Evolutionary conservation across 1,284 basidiomycete species (phyloP).

Genomic region (Moesziomyces globuligerus): DNA sequence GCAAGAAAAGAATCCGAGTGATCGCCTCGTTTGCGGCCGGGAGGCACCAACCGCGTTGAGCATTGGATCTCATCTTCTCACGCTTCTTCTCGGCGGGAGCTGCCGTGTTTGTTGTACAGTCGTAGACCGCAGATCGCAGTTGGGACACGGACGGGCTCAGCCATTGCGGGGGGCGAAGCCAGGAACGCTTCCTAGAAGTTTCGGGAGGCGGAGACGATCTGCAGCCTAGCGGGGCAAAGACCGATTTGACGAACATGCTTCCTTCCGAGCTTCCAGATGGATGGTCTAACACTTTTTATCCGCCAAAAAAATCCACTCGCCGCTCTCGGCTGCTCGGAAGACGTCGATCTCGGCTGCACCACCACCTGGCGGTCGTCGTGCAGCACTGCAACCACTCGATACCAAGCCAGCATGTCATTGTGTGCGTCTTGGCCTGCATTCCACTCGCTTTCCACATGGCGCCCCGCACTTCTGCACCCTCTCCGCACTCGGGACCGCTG

Average conservation of each 20-base stretch:
- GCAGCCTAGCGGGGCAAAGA: slow-evolving; percentile 7
- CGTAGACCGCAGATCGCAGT: too few species aligned
- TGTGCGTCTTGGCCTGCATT: not conserved
- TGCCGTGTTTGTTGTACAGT: too few species aligned
- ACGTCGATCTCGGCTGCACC: slow-evolving; percentile 5
- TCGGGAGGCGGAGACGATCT: not conserved
- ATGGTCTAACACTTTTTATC: slow-evolving; percentile 10
- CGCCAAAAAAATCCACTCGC: slow-evolving; percentile 16
- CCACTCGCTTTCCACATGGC: slow-evolving; percentile 28
- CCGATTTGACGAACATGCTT: not conserved
- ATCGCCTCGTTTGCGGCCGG: too few species aligned
- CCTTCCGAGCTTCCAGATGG: slow-evolving; percentile 30
- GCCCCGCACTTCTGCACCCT: slow-evolving; percentile 27
- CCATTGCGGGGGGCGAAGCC: not conserved
- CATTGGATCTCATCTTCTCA: not conserved
- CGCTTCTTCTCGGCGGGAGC: not conserved
- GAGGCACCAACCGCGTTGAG: too few species aligned
- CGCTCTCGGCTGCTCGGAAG: slow-evolving; percentile 33
- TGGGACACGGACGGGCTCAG: too few species aligned
- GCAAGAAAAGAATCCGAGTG: too few species aligned
- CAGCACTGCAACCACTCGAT: not conserved
- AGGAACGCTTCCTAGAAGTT: not conserved
- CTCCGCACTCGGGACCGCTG: not conserved
- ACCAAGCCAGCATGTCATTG: slow-evolving; percentile 1
- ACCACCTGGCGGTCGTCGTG: slow-evolving; percentile 4